phyloP scores from a whole-genome alignment of 139 green algal species.

The Coccomyxa sp. region DNA sequence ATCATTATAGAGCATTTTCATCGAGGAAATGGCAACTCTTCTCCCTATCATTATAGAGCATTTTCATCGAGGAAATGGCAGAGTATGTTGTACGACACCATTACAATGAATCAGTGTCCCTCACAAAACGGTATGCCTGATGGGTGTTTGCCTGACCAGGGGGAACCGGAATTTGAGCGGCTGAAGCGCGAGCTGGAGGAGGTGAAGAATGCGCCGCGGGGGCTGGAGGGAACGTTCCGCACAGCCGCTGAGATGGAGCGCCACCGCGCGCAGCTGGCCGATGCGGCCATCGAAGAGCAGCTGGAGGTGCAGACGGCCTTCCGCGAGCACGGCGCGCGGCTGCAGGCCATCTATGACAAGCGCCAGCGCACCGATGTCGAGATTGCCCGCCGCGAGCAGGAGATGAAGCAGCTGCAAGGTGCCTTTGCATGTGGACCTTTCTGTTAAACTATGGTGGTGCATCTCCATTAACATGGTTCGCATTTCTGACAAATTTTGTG shows the following conservation, averaged over 20 bases:
- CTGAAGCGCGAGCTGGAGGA: conserved; percentile 81
- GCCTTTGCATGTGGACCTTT: neutral
- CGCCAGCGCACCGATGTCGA: conserved; percentile 67
- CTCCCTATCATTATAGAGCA: too few species aligned
- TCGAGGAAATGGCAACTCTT: too few species aligned
- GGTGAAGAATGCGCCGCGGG: conserved; percentile 63
- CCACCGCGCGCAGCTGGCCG: conserved; percentile 60
- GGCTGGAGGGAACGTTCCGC: conserved; percentile 67
- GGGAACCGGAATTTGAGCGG: conserved; percentile 80
- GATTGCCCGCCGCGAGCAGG: conserved; percentile 59
- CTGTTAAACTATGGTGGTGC: neutral
- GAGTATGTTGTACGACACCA: too few species aligned
- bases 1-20: too few species aligned
- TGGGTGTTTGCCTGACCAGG: conserved; percentile 23
- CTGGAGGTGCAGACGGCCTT: conserved; percentile 85
- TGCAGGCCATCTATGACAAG: conserved; percentile 75
- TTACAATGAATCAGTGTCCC: too few species aligned
- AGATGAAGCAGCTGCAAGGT: conserved; percentile 81
- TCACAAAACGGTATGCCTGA: neutral
- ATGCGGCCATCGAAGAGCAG: conserved; percentile 75
- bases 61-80: too few species aligned
- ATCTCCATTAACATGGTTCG: neutral
- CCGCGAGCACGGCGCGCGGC: conserved; percentile 61
- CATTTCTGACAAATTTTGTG: neutral
- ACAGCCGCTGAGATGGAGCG: conserved; percentile 76